Conservation (phyloP, 306 rosid species). For the Trifolium dubium region DNA sequence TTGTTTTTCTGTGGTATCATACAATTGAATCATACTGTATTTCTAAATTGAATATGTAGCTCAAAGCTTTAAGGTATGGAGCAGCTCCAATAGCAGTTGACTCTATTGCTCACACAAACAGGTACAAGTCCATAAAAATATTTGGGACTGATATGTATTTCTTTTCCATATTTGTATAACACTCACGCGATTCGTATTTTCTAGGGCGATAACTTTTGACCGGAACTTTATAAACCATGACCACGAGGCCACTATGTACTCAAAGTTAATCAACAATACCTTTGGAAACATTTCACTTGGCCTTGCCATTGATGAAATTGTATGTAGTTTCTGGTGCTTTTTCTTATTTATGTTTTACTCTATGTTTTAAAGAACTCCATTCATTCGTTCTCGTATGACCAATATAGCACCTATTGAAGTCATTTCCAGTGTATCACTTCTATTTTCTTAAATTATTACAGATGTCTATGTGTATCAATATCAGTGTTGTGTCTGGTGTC, state of each 20-base stretch:
- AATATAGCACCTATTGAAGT: neutral
- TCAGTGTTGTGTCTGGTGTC: neutral
- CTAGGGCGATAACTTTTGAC: constrained; percentile 28
- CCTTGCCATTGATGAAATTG: constrained; percentile 78
- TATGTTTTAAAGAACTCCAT: constrained; percentile 2
- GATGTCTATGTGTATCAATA: neutral
- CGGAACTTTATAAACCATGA: constrained; percentile 59
- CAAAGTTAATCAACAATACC: constrained; percentile 64
- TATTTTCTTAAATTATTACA: neutral
- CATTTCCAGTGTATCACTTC: neutral
- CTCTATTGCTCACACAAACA: constrained; percentile 42
- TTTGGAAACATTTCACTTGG: constrained; percentile 61
- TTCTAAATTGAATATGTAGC: constrained; percentile 51
- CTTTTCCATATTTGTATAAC: constrained; percentile 3
- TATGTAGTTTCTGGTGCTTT: constrained; percentile 50
- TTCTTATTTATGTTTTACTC: neutral
- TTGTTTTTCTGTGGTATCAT: neutral
- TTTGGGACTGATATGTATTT: neutral
- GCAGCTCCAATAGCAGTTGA: constrained; percentile 68
- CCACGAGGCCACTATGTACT: constrained; percentile 53
- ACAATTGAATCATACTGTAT: neutral
- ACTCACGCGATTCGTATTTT: constrained; percentile 21
- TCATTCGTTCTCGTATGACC: neutral
- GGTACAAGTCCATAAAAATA: constrained; percentile 56
- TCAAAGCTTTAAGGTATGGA: constrained; percentile 83